Conservation (phyloP, 2,329 filamentous ascomycete species). For the Pseudogymnoascus sp. region DNA sequence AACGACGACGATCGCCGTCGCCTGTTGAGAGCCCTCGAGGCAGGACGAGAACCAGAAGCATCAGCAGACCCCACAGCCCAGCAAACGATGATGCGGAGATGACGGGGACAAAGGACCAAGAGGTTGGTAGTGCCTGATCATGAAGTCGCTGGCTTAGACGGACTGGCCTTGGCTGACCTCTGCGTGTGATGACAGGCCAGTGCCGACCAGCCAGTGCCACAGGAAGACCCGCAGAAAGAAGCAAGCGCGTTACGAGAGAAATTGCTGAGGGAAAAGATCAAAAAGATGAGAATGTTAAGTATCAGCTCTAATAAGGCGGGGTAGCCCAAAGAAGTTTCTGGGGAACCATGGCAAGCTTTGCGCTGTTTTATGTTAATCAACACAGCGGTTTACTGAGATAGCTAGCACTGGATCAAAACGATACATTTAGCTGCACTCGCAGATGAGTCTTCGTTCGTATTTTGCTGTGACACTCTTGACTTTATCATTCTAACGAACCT, state of each 20-base stretch:
- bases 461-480: background rate
- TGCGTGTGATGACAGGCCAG: constrained; percentile 3
- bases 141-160: constrained; percentile 4
- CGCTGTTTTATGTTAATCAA: background rate
- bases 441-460: background rate
- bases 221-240: constrained; percentile 34
- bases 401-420: background rate
- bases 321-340: background rate
- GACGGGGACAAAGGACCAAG: background rate
- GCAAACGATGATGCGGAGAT: background rate
- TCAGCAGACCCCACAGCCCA: constrained; percentile 3
- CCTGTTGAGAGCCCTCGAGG: constrained; percentile 5
- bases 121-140: constrained; percentile 37
- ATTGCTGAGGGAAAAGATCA: constrained; percentile 46
- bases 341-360: background rate
- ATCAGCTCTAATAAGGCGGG: constrained; percentile 23
- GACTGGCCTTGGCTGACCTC: constrained; percentile 3
- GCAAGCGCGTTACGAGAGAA: constrained; percentile 43
- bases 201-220: background rate
- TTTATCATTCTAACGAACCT: background rate
- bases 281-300: constrained; percentile 48
- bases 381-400: background rate
- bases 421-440: background rate
- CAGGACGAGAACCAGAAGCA: constrained; percentile 1
- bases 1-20: constrained; percentile 29